phyloP scores from a whole-genome alignment of 192 early-diverging fungal species.

The Podila clonocystis region DNA sequence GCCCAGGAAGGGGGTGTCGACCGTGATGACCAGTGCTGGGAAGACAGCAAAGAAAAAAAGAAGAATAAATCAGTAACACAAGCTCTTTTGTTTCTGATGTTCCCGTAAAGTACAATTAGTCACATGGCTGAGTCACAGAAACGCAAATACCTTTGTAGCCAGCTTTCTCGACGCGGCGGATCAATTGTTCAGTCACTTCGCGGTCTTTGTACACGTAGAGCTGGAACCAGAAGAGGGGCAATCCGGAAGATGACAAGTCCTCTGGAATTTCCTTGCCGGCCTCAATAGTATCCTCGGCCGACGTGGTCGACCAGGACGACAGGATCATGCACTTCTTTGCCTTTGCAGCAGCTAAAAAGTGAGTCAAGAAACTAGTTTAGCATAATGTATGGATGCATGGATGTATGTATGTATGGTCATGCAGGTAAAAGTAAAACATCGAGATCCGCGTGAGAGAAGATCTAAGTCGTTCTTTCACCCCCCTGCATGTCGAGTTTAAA shows the following conservation, averaged over 20 bases:
- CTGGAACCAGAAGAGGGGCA: slow-evolving; percentile 68
- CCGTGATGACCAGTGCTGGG: slow-evolving; percentile 77
- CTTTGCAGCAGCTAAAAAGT: slow-evolving; percentile 71
- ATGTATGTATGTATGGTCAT: too few species aligned
- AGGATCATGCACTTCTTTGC: slow-evolving; percentile 83
- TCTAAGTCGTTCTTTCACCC: too few species aligned
- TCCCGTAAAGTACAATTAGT: not conserved
- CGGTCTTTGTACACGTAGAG: slow-evolving; percentile 87
- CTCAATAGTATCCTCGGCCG: slow-evolving; percentile 41
- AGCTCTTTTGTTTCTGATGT: not conserved
- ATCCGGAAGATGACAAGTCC: slow-evolving; percentile 58
- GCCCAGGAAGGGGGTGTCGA: slow-evolving; percentile 82
- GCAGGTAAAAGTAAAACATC: too few species aligned
- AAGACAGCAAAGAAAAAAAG: not conserved
- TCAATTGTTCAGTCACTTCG: slow-evolving; percentile 66
- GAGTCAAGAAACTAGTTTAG: not conserved
- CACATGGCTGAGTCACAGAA: not conserved
- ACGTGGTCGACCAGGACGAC: slow-evolving; percentile 57
- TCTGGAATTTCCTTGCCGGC: slow-evolving; percentile 70
- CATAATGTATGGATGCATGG: too few species aligned
- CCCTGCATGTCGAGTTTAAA: too few species aligned
- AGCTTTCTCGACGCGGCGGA: slow-evolving; percentile 75
- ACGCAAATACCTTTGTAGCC: slow-evolving; percentile 71
- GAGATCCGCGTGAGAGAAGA: too few species aligned
- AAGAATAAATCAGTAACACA: not conserved